These are phyloP conservation scores for Serendipita sp. DNA, from an alignment of 768 basidiomycete genomes.

Conservation along the genomic window DNA sequence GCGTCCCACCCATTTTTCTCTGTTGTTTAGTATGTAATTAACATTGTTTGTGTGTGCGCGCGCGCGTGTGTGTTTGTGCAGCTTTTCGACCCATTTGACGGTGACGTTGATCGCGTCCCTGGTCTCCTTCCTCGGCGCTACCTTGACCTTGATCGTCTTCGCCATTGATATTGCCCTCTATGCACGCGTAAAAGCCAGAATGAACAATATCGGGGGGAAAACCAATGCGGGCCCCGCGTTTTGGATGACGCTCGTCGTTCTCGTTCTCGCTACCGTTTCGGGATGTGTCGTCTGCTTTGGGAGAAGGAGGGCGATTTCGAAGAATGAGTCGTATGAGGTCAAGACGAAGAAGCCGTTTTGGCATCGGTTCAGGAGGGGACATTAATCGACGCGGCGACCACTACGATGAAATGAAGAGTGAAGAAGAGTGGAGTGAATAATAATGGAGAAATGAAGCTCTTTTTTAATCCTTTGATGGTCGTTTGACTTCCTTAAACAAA, in stretches of 20 bases:
- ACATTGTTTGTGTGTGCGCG: no score
- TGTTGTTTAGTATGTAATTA: no score
- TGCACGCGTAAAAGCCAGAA: slow-evolving; percentile 40
- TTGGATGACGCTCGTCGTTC: slow-evolving; percentile 54
- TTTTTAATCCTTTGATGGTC: no score
- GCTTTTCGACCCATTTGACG: slow-evolving; percentile 25
- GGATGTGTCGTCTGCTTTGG: slow-evolving; percentile 59
- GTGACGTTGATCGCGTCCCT: slow-evolving; percentile 29
- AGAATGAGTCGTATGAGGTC: slow-evolving; percentile 18
- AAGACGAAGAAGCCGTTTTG: slow-evolving; percentile 23
- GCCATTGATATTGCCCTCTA: slow-evolving; percentile 61
- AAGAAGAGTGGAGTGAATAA: no score
- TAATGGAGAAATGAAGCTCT: no score
- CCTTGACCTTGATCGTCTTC: slow-evolving; percentile 54
- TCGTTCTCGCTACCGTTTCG: slow-evolving; percentile 46
- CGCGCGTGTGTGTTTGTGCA: no score
- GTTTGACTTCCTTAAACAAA: no score
- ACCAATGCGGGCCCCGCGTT: slow-evolving; percentile 52
- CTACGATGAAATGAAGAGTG: no score
- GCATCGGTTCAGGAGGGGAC: no score
- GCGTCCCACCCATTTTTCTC: no score
- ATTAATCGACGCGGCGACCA: no score
- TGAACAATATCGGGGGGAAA: slow-evolving; percentile 30
- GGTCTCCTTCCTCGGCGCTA: slow-evolving; percentile 48
- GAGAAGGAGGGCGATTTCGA: slow-evolving; percentile 30